Evolutionary conservation across 768 basidiomycete species (phyloP).

Genomic region (Crucibulum laeve): DNA sequence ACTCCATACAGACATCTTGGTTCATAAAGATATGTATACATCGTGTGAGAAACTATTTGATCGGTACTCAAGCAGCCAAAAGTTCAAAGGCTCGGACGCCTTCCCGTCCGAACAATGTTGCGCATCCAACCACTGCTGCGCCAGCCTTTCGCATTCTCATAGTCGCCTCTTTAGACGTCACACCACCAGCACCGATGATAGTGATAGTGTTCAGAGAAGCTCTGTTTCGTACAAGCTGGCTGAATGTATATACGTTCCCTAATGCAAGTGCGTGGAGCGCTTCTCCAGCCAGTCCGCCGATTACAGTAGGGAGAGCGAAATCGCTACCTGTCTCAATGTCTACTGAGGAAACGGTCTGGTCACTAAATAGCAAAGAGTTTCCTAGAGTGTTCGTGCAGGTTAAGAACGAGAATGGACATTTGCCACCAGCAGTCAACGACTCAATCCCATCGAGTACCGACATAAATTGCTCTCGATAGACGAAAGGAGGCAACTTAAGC

Average conservation of each 20-base stretch:
- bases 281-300: slow-evolving; percentile 78
- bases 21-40: not conserved
- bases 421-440: slow-evolving; percentile 22
- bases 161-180: slow-evolving; percentile 55
- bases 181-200: slow-evolving; percentile 83
- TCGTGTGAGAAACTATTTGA: slow-evolving; percentile 2
- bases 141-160: slow-evolving; percentile 72
- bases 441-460: slow-evolving; percentile 45
- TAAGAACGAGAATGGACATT: slow-evolving; percentile 61
- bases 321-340: slow-evolving; percentile 2
- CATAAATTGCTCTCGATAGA: slow-evolving; percentile 55
- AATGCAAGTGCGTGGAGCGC: slow-evolving; percentile 71
- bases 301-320: slow-evolving; percentile 59
- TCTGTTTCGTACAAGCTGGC: slow-evolving; percentile 39
- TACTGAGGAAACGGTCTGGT: slow-evolving; percentile 34
- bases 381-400: slow-evolving; percentile 83
- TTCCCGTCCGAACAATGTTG: slow-evolving; percentile 48
- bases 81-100: slow-evolving; percentile 52
- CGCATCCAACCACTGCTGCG: slow-evolving; percentile 64
- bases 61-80: slow-evolving; percentile 19
- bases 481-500: slow-evolving; percentile 77
- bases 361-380: slow-evolving; percentile 56
- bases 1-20: too few species aligned
- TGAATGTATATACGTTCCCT: slow-evolving; percentile 71
- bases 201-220: slow-evolving; percentile 42